Percentiles rank a stretch among this genome's conserved stretches.
These are phyloP conservation scores for Termitomyces sp. DNA, from an alignment of 1,284 basidiomycete genomes.

Conservation along the genomic window DNA sequence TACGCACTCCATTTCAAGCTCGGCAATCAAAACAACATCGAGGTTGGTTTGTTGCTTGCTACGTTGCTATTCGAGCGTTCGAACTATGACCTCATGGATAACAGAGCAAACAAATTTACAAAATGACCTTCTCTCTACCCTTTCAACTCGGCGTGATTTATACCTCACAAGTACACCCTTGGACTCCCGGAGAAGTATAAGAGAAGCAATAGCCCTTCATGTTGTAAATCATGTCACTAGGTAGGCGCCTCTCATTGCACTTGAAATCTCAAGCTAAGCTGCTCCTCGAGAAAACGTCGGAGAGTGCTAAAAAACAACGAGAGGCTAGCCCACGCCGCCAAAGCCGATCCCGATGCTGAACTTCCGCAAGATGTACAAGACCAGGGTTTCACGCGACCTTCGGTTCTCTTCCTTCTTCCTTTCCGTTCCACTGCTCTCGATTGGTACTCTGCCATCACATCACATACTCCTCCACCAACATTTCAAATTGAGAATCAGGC, in stretches of 20 bases:
- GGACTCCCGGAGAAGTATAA: constrained; percentile 47
- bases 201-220: constrained; percentile 72
- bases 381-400: constrained; percentile 97
- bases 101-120: constrained; percentile 54
- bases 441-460: constrained; percentile 69
- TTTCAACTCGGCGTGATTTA: constrained; percentile 71
- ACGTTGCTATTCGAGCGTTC: background rate
- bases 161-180: constrained; percentile 62
- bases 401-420: constrained; percentile 86
- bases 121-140: constrained; percentile 57
- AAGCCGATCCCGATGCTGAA: constrained; percentile 45
- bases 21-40: constrained; percentile 48
- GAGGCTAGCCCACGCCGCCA: constrained; percentile 64
- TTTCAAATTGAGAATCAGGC: constrained; percentile 83
- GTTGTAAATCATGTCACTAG: constrained; percentile 82
- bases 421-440: constrained; percentile 85
- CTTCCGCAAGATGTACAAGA: constrained; percentile 79
- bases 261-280: constrained; percentile 12
- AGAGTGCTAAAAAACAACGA: constrained; percentile 95
- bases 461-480: constrained; percentile 59
- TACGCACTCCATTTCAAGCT: constrained; percentile 50
- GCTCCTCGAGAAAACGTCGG: constrained; percentile 74
- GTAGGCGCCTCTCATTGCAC: constrained; percentile 36
- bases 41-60: constrained; percentile 47
- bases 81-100: background rate